phyloP scores from a whole-genome alignment of 1,139 yeast species.

The Hyphopichia fennica region DNA sequence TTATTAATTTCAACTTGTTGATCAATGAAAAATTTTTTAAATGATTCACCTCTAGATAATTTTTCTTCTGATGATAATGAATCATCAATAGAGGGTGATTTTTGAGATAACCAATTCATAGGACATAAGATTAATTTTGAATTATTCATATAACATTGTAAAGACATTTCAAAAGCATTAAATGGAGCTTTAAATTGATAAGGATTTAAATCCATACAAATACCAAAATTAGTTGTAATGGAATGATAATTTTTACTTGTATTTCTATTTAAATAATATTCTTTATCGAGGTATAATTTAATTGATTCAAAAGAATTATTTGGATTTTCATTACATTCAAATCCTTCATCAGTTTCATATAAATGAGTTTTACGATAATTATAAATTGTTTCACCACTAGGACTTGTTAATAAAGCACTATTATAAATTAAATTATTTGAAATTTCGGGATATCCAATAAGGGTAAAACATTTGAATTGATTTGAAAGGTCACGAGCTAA shows the following conservation, averaged over 20 bases:
- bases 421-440: conserved; percentile 51
- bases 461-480: conserved; percentile 60
- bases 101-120: conserved; percentile 81
- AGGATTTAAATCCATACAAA: conserved; percentile 96
- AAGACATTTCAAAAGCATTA: conserved; percentile 68
- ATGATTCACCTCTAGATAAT: conserved; percentile 7
- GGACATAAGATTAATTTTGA: conserved; percentile 69
- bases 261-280: conserved; percentile 16
- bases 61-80: conserved; percentile 15
- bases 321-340: conserved; percentile 81
- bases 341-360: conserved; percentile 74
- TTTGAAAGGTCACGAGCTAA: conserved; percentile 60
- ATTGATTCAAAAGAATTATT: conserved; percentile 45
- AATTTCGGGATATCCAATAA: conserved; percentile 81
- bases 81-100: conserved; percentile 43
- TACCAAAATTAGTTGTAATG: conserved; percentile 62
- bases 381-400: conserved; percentile 56
- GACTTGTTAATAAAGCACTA: conserved; percentile 66
- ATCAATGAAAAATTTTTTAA: conserved; percentile 1
- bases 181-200: conserved; percentile 82
- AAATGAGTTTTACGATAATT: conserved; percentile 79
- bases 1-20: neutral
- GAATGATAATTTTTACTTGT: conserved; percentile 7
- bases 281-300: conserved; percentile 34
- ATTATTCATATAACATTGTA: conserved; percentile 46